Base-by-base conservation (phyloP, 345 rosid genomes). In the Eutrema yunnanense region DNA sequence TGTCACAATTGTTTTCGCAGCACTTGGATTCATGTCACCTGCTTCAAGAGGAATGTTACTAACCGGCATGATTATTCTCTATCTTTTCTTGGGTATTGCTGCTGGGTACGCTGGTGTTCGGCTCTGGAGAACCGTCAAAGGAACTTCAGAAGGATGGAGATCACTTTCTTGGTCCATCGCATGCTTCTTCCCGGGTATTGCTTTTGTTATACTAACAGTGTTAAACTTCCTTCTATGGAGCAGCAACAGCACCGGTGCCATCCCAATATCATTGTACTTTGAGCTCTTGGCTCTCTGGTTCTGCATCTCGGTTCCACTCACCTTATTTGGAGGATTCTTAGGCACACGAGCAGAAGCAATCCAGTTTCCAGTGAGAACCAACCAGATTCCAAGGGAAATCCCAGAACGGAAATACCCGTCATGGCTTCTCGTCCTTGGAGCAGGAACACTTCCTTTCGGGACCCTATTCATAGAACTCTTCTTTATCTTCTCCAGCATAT, bases 11-110 rank as follows among this genome's bases (percentile, higher is more conserved):
- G 82, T 87, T 48, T 87, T 90, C 74, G 96, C 96, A 26, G 92
- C 96, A 48, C 66, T 90, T 32, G 89, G 92, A 58, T 90, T 90
- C 75, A 81, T 90, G 96, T 90, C 92, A 47, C 96, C 96, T 26
- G 92, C 96, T 59, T 90, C 96, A 52, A 79, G 96, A 54, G 96
- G 96, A 83, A 90, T 90, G 96, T 56, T 90, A 47, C 82, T 90
- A 61, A 90, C 96, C 12, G 92, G 96, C 76, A 90, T 90, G 90
- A 90, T 87, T 58, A 62, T 87, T 79, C 88, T 90, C 36, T 90
- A 87, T 69, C 89, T 90, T 60, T 86, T 87, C 87, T 77, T 86
- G 71, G 96, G 96, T 27, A 86, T 87, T 50, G 75, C 56, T 44
- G 89, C 92, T 49, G 92, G 96, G 44, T 90, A 87, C 62, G 88